Conservation (phyloP, 2,329 filamentous ascomycete species). For the Microdochium trichocladiopsis region DNA sequence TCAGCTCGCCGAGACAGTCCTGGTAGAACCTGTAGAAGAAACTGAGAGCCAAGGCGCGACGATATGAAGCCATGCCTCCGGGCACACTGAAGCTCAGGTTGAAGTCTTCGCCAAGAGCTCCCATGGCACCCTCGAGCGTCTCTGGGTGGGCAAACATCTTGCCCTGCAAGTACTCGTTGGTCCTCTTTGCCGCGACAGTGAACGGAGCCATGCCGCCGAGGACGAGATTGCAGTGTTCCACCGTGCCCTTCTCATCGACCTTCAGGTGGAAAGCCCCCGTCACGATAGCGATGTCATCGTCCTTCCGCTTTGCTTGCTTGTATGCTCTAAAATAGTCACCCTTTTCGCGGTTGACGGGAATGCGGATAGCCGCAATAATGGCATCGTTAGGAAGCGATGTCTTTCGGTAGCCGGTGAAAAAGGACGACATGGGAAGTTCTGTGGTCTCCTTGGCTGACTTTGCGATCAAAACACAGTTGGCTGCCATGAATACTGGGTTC, state of each 20-base stretch:
- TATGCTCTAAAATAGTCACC: constrained; percentile 85
- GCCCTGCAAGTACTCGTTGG: constrained; percentile 67
- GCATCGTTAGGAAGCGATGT: constrained; percentile 78
- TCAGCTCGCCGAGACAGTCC: constrained; percentile 64
- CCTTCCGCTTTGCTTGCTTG: constrained; percentile 94
- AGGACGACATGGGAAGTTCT: constrained; percentile 85
- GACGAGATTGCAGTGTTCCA: constrained; percentile 71
- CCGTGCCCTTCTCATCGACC: constrained; percentile 60
- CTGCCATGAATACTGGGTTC: constrained; percentile 88
- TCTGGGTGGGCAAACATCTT: constrained; percentile 73
- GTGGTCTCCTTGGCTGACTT: constrained; percentile 67
- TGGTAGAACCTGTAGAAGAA: constrained; percentile 99
- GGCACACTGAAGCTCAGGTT: constrained; percentile 84
- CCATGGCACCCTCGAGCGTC: constrained; percentile 86
- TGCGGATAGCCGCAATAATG: constrained; percentile 79
- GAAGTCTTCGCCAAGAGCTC: constrained; percentile 82
- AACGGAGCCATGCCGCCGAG: constrained; percentile 95
- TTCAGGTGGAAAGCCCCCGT: constrained; percentile 76
- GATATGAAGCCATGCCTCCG: constrained; percentile 94
- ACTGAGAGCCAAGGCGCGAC: constrained; percentile 80
- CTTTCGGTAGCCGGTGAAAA: constrained; percentile 85
- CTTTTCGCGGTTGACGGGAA: constrained; percentile 67
- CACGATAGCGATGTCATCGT: constrained; percentile 97
- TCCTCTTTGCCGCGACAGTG: constrained; percentile 78
- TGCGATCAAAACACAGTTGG: constrained; percentile 73